Base-by-base conservation (phyloP, 441 rosid genomes). In the Eruca vesicaria region DNA sequence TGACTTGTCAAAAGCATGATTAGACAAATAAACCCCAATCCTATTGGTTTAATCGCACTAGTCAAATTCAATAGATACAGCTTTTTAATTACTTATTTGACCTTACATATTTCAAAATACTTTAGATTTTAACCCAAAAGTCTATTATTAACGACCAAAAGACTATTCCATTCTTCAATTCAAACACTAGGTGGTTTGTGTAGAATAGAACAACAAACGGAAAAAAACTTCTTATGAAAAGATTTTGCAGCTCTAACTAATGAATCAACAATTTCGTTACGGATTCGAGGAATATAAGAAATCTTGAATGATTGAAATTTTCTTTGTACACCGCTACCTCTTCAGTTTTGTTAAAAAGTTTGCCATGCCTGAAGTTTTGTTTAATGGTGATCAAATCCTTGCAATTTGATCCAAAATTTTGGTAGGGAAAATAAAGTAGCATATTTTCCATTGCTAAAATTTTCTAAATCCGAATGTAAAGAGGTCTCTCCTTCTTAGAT, bases 1-100 rank as follows among this genome's bases (percentile, higher is more conserved):
- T 45, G 72, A 14, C 29, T 62, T 73, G 71, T 21, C 29, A 32
- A 58, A 45, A 74, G 66, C 68, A 59, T 67, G 67, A 45, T 67
- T 61, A 74, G 66, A 73, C 72, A 67, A 48, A 32, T 60, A 59
- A 74, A 59, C 21, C 26, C 38, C 18, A 66, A 9, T 23, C 29
- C 48, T 31, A 41, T 57, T 58, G 61, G 60, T 45, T 9, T 28
- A 41, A 50, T 50, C 56, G 26, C 32, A 7, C 26, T 41, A 43
- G n/a, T 48, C 53, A 23, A 32, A 48, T 52, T 53, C 28, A 32
- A n/a, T 43, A n/a, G 26, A 74, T 21, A 65, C 7, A 66, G 5
- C 57, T 5, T 48, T 19, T 7, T 59, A 6, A 63, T 35, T 36
- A 65, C 33, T 29, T 57, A 4, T 4, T n/a, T 36, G 32, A 26